These are phyloP conservation scores for Erythrophleum ivorense DNA, from an alignment of 331 rosid genomes.

Conservation along the genomic window DNA sequence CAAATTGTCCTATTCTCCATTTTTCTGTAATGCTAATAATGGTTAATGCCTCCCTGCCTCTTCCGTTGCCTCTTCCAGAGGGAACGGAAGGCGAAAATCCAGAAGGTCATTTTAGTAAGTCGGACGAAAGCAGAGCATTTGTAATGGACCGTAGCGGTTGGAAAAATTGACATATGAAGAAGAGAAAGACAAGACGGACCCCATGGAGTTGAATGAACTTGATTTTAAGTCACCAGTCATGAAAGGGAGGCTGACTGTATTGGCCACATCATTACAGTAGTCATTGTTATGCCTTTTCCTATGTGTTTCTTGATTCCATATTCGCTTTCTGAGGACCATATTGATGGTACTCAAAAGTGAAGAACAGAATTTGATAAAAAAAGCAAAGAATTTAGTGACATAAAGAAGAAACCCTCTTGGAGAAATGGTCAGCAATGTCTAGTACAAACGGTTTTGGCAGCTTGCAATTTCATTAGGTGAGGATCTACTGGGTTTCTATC, in stretches of 20 bases:
- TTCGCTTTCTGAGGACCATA: constrained; percentile 21
- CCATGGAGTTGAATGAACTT: constrained; percentile 40
- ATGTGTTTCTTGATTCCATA: constrained; percentile 24
- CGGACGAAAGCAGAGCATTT: constrained; percentile 44
- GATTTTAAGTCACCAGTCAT: constrained; percentile 47
- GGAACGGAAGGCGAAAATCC: constrained; percentile 28
- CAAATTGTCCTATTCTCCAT: constrained; percentile 7
- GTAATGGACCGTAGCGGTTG: constrained; percentile 56
- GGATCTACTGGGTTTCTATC: constrained; percentile 27
- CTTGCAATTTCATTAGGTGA: constrained; percentile 33
- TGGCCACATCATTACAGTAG: constrained; percentile 38
- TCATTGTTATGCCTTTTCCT: constrained; percentile 18
- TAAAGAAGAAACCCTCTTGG: constrained; percentile 36
- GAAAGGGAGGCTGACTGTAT: constrained; percentile 35
- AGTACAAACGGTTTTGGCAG: not conserved
- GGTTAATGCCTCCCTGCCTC: not conserved
- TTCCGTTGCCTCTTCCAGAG: too few relatives aligned
- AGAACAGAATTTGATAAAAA: constrained; percentile 8
- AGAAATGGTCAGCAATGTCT: constrained; percentile 32
- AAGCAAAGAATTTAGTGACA: constrained; percentile 34
- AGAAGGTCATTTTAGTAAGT: constrained; percentile 38
- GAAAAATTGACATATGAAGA: constrained; percentile 44
- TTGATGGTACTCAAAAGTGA: constrained; percentile 27
- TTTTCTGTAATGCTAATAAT: not conserved
- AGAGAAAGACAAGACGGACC: constrained; percentile 46